These are phyloP conservation scores for Trichoderma koningii DNA, from an alignment of 2,329 filamentous ascomycete species.

Conservation along the genomic window DNA sequence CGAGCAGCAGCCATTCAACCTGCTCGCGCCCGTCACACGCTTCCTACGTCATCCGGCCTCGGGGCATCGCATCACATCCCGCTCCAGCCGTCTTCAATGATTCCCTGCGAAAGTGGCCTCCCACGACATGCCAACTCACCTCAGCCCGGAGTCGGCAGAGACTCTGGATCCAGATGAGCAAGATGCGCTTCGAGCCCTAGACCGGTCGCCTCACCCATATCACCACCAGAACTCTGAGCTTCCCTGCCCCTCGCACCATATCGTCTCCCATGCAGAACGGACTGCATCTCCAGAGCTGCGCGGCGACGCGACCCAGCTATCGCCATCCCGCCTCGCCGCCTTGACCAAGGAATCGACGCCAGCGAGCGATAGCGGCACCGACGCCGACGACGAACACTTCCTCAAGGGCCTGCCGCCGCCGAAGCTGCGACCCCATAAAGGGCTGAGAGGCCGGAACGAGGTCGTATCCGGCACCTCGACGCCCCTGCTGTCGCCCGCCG, in stretches of 20 bases:
- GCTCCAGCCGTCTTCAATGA: conserved; percentile 35
- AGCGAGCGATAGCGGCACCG: conserved; percentile 86
- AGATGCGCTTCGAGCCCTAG: conserved; percentile 51
- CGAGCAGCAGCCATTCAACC: conserved; percentile 2
- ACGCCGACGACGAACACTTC: conserved; percentile 92
- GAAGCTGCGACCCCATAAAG: conserved; percentile 72
- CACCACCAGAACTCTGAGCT: conserved; percentile 58
- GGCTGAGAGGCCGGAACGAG: conserved; percentile 65
- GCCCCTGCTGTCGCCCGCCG: conserved; percentile 54
- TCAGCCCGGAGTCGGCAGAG: conserved; percentile 41
- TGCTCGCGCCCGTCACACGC: background rate
- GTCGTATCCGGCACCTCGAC: conserved; percentile 57
- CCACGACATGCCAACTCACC: conserved; percentile 52
- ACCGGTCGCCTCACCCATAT: conserved; percentile 69
- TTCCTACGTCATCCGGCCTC: conserved; percentile 22
- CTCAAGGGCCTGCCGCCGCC: conserved; percentile 84
- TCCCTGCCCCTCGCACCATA: conserved; percentile 51
- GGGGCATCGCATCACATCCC: conserved; percentile 6
- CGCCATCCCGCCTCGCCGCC: conserved; percentile 32
- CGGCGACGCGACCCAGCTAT: conserved; percentile 32
- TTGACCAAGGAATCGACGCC: conserved; percentile 58
- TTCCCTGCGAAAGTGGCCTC: conserved; percentile 30
- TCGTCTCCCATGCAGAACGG: conserved; percentile 33
- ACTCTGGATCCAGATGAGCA: conserved; percentile 41
- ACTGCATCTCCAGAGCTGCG: conserved; percentile 27